Evolutionary conservation across 1,139 yeast species (phyloP).

Genomic region (Candida pseudoviswanathii): DNA sequence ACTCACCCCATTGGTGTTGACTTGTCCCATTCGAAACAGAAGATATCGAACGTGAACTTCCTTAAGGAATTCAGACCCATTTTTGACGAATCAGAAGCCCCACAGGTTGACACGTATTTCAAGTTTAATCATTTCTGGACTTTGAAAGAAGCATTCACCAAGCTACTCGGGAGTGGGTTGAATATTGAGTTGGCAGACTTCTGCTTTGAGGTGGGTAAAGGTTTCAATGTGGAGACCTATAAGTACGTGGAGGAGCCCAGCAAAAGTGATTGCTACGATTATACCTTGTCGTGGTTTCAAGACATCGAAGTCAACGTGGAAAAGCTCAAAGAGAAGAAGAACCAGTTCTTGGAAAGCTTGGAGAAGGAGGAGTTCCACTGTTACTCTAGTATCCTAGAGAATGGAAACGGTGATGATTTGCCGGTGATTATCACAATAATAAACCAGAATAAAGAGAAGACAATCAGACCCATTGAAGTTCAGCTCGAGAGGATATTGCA

Average conservation of each 20-base stretch:
- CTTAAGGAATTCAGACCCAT: slow-evolving; percentile 51
- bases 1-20: slow-evolving; percentile 56
- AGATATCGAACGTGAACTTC: slow-evolving; percentile 32
- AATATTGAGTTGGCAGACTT: slow-evolving; percentile 48
- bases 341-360: slow-evolving; percentile 15
- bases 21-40: slow-evolving; percentile 56
- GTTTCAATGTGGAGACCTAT: slow-evolving; percentile 8
- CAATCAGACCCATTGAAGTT: slow-evolving; percentile 12
- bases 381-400: slow-evolving; percentile 21
- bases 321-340: slow-evolving; percentile 11
- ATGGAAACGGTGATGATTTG: slow-evolving; percentile 13
- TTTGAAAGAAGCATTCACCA: slow-evolving; percentile 69
- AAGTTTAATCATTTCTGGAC: slow-evolving; percentile 67
- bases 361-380: slow-evolving; percentile 20
- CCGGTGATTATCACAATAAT: slow-evolving; percentile 33
- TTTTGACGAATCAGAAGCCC: slow-evolving; percentile 46
- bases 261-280: slow-evolving; percentile 1
- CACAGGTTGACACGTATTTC: slow-evolving; percentile 23
- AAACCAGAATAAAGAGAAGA: slow-evolving; percentile 16
- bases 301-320: slow-evolving; percentile 15
- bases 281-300: slow-evolving; percentile 17
- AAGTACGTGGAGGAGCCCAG: background rate
- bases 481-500: slow-evolving; percentile 9
- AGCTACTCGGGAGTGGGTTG: slow-evolving; percentile 62
- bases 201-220: slow-evolving; percentile 15